These are phyloP conservation scores for Apiotrichum gamsii DNA, from an alignment of 1,284 basidiomycete species.

Conservation along the genomic window DNA sequence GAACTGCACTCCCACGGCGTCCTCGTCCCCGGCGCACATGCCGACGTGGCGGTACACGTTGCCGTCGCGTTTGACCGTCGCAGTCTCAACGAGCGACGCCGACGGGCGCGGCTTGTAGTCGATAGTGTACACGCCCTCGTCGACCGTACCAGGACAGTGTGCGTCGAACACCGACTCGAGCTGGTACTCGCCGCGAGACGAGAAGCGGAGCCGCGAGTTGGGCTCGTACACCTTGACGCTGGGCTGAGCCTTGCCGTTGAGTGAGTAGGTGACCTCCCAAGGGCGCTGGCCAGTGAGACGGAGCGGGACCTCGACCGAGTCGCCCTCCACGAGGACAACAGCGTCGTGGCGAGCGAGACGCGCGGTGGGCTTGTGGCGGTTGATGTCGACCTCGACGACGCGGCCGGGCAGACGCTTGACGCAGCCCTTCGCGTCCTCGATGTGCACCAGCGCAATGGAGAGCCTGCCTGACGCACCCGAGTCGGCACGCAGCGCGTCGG, in stretches of 20 bases:
- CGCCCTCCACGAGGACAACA: slow-evolving; percentile 68
- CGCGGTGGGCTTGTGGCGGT: slow-evolving; percentile 77
- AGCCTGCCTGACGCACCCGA: slow-evolving; percentile 34
- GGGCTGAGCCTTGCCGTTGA: slow-evolving; percentile 52
- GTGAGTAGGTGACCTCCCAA: slow-evolving; percentile 73
- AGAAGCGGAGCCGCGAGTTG: slow-evolving; percentile 66
- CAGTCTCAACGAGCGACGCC: slow-evolving; percentile 33
- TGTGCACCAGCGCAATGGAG: slow-evolving; percentile 52
- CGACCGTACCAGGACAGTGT: slow-evolving; percentile 72
- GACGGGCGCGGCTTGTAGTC: slow-evolving; percentile 53
- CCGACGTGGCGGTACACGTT: slow-evolving; percentile 60
- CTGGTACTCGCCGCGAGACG: slow-evolving; percentile 62
- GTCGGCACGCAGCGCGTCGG: slow-evolving; percentile 22
- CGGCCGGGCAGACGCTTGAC: slow-evolving; percentile 68
- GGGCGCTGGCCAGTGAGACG: slow-evolving; percentile 84
- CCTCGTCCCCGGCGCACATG: slow-evolving; percentile 73
- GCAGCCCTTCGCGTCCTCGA: slow-evolving; percentile 86
- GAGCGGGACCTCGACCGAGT: slow-evolving; percentile 64
- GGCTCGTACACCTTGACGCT: slow-evolving; percentile 55
- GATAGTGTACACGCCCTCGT: slow-evolving; percentile 50
- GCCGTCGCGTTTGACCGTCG: slow-evolving; percentile 53
- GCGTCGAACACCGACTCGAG: slow-evolving; percentile 64
- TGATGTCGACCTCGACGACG: slow-evolving; percentile 82
- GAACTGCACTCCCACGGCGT: slow-evolving; percentile 72
- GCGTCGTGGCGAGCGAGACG: slow-evolving; percentile 61